Evolutionary conservation across 768 basidiomycete species (phyloP).

Genomic region (Fibroporia radiculosa): DNA sequence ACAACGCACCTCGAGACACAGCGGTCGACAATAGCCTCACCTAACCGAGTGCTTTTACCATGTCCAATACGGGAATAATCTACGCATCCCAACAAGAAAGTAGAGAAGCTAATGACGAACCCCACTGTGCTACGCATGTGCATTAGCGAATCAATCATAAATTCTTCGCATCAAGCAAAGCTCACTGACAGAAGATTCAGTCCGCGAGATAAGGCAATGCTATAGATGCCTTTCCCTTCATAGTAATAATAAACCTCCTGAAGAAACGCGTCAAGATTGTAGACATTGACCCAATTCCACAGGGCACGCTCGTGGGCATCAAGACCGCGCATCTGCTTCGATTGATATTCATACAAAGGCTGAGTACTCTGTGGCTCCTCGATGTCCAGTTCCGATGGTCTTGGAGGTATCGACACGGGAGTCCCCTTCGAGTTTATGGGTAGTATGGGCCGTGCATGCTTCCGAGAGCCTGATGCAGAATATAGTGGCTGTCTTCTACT

Average conservation of each 20-base stretch:
- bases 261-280: slow-evolving; percentile 91
- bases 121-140: slow-evolving; percentile 71
- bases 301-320: slow-evolving; percentile 86
- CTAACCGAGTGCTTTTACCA: slow-evolving; percentile 58
- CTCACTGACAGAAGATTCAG: slow-evolving; percentile 88
- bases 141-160: slow-evolving; percentile 21
- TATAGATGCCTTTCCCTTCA: slow-evolving; percentile 93
- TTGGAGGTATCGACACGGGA: slow-evolving; percentile 46
- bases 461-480: slow-evolving; percentile 30
- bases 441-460: slow-evolving; percentile 30
- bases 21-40: slow-evolving; percentile 72
- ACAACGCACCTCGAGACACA: slow-evolving; percentile 70
- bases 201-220: slow-evolving; percentile 83
- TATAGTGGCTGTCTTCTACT: slow-evolving; percentile 41
- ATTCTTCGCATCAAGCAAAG: slow-evolving; percentile 13
- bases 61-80: slow-evolving; percentile 79
- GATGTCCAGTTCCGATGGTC: slow-evolving; percentile 55
- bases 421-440: slow-evolving; percentile 26
- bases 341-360: slow-evolving; percentile 16
- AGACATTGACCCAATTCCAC: slow-evolving; percentile 99
- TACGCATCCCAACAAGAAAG: slow-evolving; percentile 90
- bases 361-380: slow-evolving; percentile 24
- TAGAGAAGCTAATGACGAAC: slow-evolving; percentile 97
- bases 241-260: slow-evolving; percentile 97
- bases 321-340: slow-evolving; percentile 56